These are phyloP conservation scores for Cyclostephanos invisitatus DNA, from an alignment of 108 stramenopile species.

Conservation along the genomic window DNA sequence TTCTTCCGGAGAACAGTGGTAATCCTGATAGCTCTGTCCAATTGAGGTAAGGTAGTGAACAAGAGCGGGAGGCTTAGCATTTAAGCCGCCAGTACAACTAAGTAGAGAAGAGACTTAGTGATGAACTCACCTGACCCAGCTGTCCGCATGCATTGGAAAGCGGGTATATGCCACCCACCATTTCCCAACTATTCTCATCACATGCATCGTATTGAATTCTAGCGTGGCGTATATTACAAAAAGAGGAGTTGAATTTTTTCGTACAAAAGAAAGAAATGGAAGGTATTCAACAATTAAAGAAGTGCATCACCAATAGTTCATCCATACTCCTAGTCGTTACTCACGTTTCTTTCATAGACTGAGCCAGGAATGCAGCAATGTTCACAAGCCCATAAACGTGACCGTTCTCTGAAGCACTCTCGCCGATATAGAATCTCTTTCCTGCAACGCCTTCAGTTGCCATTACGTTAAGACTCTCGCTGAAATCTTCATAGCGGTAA, in stretches of 20 bases:
- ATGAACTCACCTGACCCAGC: neutral
- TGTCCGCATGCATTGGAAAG: constrained; percentile 18
- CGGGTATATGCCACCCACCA: constrained; percentile 11
- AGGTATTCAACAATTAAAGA: too few relatives aligned
- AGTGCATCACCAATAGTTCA: constrained; percentile 5
- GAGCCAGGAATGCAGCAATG: constrained; percentile 10
- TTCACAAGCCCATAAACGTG: constrained; percentile 23
- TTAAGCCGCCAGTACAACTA: too few relatives aligned
- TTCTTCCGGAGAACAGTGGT: neutral
- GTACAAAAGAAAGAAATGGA: neutral
- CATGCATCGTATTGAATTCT: constrained; percentile 39
- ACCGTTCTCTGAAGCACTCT: constrained; percentile 18
- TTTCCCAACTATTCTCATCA: constrained; percentile 28
- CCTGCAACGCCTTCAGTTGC: constrained; percentile 22
- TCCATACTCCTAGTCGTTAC: constrained; percentile 45
- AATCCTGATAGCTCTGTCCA: constrained; percentile 17
- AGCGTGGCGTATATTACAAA: constrained; percentile 3
- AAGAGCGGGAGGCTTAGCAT: too few relatives aligned
- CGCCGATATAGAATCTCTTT: constrained; percentile 33
- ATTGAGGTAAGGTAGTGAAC: too few relatives aligned
- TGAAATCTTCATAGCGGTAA: constrained; percentile 33
- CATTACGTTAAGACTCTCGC: constrained; percentile 22
- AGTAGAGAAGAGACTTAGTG: too few relatives aligned
- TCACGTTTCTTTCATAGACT: constrained; percentile 48
- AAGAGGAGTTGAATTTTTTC: neutral